Evolutionary conservation across 2,329 filamentous ascomycete genomes (phyloP), one percentile per base, ranked within the genome.

Genomic region (Trichoderma endophyticum): DNA sequence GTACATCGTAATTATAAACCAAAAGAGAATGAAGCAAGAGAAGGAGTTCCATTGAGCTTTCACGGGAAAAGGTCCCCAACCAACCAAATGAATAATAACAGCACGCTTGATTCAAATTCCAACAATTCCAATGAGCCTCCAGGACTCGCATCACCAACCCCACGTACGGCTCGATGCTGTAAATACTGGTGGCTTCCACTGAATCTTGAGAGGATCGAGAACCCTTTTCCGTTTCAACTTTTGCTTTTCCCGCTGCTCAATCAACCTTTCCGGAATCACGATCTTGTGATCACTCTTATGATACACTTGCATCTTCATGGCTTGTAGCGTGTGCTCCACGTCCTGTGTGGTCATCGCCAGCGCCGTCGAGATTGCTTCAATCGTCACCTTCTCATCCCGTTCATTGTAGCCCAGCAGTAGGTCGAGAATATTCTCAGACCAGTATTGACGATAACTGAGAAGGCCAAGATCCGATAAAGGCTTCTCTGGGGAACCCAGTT

Each of bases 261-360:
- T 86, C 66, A 97, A 88, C 73, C 93, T 91, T 74, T 96, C 92
- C 0, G 95, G 95, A 36, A 99, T 86, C 28, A 98, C 94, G 76
- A 99, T 93, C 80, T 98, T 95, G 85, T 98, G 96, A 79, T 97
- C 95, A 75, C 95, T 95, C 85, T 97, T 97, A 77, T 95, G 94
- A 80, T 98, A 98, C 60, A 96, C 89, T 79, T 98, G 89, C 93
- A 99, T 97, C 80, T 95, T 96, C 73, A 98, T 85, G 71, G 95
- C 95, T 80, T 98, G 94, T 66, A 99, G 83, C 0, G 96, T 98
- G 80, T 98, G 94, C 81, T 98, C 90, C 15, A 99, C 95, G 80
- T 99, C 96, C 77, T 94, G 94, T 6, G 94, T 95, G n/a, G 95
- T 98, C 95, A 99, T 98, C 3, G 95, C 92, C 9, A 96, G 90